Conservation (phyloP, 1,139 yeast species). For the Tardiomyces digboiensis region DNA sequence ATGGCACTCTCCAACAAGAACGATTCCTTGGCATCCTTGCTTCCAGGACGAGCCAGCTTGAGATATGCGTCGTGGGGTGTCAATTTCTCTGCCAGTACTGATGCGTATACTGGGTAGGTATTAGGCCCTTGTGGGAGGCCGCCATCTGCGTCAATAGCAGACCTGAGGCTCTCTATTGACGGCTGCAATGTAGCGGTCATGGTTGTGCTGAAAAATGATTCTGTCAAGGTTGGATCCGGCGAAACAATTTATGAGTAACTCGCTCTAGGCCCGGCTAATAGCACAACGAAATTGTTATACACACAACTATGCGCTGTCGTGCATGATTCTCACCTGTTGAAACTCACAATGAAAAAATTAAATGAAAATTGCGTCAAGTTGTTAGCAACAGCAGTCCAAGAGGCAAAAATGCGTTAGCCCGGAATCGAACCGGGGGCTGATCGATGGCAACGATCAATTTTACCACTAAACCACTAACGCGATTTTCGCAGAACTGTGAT, state of each 20-base stretch:
- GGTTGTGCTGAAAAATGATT: no score
- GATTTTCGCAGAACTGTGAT: no score
- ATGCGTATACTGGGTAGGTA: constrained; percentile 72
- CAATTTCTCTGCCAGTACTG: constrained; percentile 63
- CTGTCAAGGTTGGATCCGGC: no score
- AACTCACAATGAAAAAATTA: no score
- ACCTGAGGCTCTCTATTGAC: not conserved
- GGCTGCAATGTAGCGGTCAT: not conserved
- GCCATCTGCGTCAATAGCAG: not conserved
- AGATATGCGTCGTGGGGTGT: constrained; percentile 89
- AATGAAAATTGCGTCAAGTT: no score
- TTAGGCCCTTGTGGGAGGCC: constrained; percentile 2
- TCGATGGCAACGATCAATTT: constrained; percentile 1
- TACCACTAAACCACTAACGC: constrained; percentile 1
- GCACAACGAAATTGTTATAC: no score
- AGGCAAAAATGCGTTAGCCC: not conserved
- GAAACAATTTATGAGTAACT: no score
- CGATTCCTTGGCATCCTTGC: constrained; percentile 43
- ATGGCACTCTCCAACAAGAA: constrained; percentile 83
- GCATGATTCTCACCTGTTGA: no score
- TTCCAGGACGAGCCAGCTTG: constrained; percentile 66
- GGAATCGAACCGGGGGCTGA: constrained; percentile 1
- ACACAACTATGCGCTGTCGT: no score
- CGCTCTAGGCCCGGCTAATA: no score
- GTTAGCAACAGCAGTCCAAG: no score